phyloP scores from a whole-genome alignment of 208 protist species.

The Wallacemonas sp. region DNA sequence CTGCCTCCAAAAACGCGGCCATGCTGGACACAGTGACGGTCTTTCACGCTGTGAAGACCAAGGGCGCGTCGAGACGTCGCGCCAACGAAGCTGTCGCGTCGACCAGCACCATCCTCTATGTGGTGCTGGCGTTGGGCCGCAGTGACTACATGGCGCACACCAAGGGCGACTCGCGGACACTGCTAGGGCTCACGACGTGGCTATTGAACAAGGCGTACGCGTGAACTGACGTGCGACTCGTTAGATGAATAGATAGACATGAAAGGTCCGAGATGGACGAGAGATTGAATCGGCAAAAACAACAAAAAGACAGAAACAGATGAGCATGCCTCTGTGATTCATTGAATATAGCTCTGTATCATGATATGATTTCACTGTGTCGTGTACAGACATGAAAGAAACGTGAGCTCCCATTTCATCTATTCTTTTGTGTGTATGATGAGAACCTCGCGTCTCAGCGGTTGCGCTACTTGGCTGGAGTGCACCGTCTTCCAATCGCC shows the following conservation, averaged over 20 bases:
- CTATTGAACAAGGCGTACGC: conserved; percentile 13
- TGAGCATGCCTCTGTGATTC: no score
- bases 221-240: not conserved
- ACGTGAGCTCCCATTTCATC: no score
- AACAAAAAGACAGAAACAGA: no score
- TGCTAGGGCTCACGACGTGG: conserved; percentile 12
- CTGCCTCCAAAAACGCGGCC: not conserved
- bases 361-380: no score
- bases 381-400: no score
- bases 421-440: no score
- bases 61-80: not conserved
- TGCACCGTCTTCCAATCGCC: no score
- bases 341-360: no score
- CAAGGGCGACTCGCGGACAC: not conserved
- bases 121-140: not conserved
- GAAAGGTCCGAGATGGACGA: no score
- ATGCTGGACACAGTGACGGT: not conserved
- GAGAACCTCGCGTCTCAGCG: no score
- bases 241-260: not conserved
- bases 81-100: not conserved
- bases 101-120: conserved; percentile 4
- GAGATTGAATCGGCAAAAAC: no score
- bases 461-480: no score
- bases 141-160: not conserved
- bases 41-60: conserved; percentile 4